Evolutionary conservation across 805 yeast species (phyloP), one percentile per base, ranked within the genome.

Genomic region (Suhomyces vadensis): DNA sequence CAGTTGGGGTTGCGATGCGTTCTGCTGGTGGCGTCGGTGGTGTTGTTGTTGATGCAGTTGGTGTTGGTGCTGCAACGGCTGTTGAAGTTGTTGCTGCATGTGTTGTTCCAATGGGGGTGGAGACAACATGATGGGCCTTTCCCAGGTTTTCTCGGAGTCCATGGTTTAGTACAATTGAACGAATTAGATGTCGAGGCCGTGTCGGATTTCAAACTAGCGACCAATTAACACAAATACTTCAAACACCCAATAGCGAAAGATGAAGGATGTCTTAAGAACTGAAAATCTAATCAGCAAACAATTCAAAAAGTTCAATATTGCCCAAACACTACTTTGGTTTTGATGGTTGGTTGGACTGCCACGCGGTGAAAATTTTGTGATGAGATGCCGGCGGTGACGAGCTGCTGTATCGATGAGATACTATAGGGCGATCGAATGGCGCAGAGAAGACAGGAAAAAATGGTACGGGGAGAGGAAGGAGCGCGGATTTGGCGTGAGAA

Each of bases 71-170:
- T 8, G 33, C 31, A 5, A 36, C 17, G 17, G 40, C 31, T 39
- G 23, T 17, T 39, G 41, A 31, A 17, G 22, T 9, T 37, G 39
- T 16, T 24, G 39, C 14, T 29, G 33, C n/a, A 14, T 17, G 9
- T 13, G 39, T 21, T 16, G 25, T 21, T 64, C 68, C 49, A 68
- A 65, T 1, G 74, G 73, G 2, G 72, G 72, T 16, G 75, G 74
- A 11, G 75, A 69, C 44, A 71, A 60, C 31, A 69, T 57, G 36
- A 71, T 71, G 20, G 74, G 74, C 42, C 72, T 58, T 38, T 60
- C 65, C 47, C 38, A 42, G 13, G 45, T 27, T 27, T 41, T 31
- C 6, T 40, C 35, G 22, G 21, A 20, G 38, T 22, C 43, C 43
- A 40, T 40, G 27, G 14, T 40, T 23, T 19, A 33, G 37, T 19